A percentile compares a stretch with the other conserved stretches of the same genome.
These are phyloP conservation scores for Perilla frutescens DNA, from an alignment of 257 asterid genomes.

Conservation along the genomic window DNA sequence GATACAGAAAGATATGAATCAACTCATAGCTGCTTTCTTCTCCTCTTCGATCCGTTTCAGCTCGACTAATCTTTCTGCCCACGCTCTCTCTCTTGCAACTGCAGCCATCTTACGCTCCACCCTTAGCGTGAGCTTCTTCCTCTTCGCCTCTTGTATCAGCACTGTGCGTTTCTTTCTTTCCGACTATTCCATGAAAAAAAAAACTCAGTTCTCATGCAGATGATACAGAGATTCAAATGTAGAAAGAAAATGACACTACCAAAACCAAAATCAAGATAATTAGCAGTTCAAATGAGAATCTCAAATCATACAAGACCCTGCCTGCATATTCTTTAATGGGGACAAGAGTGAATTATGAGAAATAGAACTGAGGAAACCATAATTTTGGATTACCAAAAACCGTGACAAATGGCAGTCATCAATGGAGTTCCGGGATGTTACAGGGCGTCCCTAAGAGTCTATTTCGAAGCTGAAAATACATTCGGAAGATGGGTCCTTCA, in stretches of 20 bases:
- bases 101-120: constrained; percentile 97
- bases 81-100: constrained; percentile 94
- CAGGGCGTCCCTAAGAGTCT: not conserved
- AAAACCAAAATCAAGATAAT: not conserved
- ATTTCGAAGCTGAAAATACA: constrained; percentile 4
- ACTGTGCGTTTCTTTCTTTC: constrained; percentile 86
- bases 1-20: constrained; percentile 27
- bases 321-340: not conserved
- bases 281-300: constrained; percentile 21
- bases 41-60: constrained; percentile 79
- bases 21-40: constrained; percentile 61
- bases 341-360: constrained; percentile 3
- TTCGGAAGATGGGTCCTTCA: not conserved
- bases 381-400: not conserved
- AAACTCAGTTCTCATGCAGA: constrained; percentile 7
- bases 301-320: not conserved
- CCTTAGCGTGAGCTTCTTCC: constrained; percentile 69
- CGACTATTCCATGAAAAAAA: constrained; percentile 42
- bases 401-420: not conserved
- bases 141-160: constrained; percentile 74
- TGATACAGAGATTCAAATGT: not conserved
- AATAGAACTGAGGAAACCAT: not conserved
- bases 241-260: not conserved
- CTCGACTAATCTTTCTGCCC: constrained; percentile 81
- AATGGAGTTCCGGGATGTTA: not conserved